Conservation (phyloP, 768 basidiomycete genomes). For the Russula brevipes region DNA sequence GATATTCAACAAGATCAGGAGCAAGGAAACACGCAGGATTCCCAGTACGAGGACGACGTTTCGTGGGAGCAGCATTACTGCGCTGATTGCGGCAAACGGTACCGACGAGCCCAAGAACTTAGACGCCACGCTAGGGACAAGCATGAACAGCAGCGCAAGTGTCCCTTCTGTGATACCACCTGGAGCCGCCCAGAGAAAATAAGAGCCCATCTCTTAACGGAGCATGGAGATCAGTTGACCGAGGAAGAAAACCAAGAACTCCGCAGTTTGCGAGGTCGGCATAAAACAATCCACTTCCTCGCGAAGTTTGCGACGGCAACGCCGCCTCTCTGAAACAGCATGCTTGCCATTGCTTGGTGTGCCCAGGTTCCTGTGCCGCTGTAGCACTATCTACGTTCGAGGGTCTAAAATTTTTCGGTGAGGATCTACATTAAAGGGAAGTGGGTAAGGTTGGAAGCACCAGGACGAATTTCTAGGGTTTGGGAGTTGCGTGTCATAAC, state of each 20-base stretch:
- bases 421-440: neutral
- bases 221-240: neutral
- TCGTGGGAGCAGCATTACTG: neutral
- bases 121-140: neutral
- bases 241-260: neutral
- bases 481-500: neutral
- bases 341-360: too few relatives aligned
- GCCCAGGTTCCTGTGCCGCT: neutral
- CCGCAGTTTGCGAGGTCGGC: neutral
- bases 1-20: neutral
- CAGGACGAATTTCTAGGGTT: neutral
- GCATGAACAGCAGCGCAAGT: neutral
- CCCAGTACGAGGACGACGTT: neutral
- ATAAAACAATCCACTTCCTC: neutral
- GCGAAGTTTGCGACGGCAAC: neutral
- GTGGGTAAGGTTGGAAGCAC: too few relatives aligned
- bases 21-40: neutral
- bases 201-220: neutral
- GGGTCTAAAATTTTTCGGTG: neutral
- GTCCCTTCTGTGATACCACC: neutral
- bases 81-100: neutral
- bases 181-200: conserved; percentile 4
- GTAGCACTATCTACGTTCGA: neutral
- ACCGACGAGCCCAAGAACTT: conserved; percentile 1
- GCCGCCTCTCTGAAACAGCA: neutral